Conservation (phyloP, 2,329 filamentous ascomycete species). For the Boeremia lycopersici region DNA sequence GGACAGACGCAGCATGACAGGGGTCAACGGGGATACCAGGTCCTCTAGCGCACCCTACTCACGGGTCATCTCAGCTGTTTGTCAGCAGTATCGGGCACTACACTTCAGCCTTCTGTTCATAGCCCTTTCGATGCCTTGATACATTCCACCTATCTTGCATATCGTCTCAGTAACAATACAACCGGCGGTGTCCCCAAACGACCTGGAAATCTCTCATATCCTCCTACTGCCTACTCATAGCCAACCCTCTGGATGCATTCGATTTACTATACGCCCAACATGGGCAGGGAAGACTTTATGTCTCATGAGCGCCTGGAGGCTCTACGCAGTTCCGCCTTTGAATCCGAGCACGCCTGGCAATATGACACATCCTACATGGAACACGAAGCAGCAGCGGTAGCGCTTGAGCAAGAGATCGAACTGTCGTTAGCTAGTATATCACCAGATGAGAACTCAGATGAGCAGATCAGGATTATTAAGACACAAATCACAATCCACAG, state of each 20-base stretch:
- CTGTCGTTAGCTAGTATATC: constrained; percentile 41
- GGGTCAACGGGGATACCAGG: constrained; percentile 24
- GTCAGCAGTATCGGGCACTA: constrained; percentile 22
- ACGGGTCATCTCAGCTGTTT: constrained; percentile 20
- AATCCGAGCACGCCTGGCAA: constrained; percentile 46
- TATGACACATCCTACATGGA: constrained; percentile 46
- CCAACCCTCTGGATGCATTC: constrained; percentile 4
- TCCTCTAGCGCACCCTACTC: constrained; percentile 19
- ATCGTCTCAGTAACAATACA: background rate
- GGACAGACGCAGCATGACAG: constrained; percentile 28
- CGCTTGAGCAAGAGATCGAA: constrained; percentile 43
- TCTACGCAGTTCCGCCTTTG: constrained; percentile 46
- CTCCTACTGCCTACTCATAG: background rate
- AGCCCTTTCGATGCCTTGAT: background rate
- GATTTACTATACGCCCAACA: constrained; percentile 23
- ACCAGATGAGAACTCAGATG: constrained; percentile 45
- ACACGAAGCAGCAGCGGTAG: constrained; percentile 43
- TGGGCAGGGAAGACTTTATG: constrained; percentile 34
- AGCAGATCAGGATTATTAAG: constrained; percentile 41
- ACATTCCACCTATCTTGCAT: background rate
- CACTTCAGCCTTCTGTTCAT: constrained; percentile 9
- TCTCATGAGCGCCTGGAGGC: constrained; percentile 41
- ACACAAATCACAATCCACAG: constrained; percentile 46
- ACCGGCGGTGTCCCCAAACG: background rate
- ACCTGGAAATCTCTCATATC: background rate